Percentiles rank a stretch among this genome's conserved stretches.
These are phyloP conservation scores for Huntiella moniliformis DNA, from an alignment of 2,329 filamentous ascomycete species.

Conservation along the genomic window DNA sequence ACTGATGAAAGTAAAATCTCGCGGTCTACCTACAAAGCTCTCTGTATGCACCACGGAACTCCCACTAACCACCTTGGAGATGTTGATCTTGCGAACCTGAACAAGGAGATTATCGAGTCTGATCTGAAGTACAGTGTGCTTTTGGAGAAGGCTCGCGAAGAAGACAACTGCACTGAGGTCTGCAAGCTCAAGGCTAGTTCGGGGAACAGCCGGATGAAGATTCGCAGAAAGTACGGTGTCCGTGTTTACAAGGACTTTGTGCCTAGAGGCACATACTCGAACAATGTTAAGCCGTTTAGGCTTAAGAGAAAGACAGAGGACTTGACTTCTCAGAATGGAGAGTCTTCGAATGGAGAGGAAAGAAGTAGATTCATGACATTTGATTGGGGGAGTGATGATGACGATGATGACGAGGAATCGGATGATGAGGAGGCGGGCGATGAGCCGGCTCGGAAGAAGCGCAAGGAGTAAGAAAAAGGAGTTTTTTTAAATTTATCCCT, in stretches of 20 bases:
- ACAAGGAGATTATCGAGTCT: neutral
- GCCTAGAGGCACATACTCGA: too few species aligned
- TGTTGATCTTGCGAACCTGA: neutral
- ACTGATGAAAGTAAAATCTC: neutral
- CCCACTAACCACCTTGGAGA: neutral
- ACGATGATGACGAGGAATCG: too few species aligned
- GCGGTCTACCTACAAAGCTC: neutral
- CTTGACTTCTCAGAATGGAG: too few species aligned
- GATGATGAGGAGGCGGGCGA: too few species aligned
- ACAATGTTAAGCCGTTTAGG: too few species aligned
- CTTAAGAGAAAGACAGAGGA: too few species aligned
- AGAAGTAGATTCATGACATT: too few species aligned
- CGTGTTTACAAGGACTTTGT: constrained; percentile 19
- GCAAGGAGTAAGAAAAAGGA: too few species aligned
- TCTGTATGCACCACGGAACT: neutral
- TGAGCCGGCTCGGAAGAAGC: too few species aligned
- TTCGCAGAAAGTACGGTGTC: constrained; percentile 38
- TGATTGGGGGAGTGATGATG: too few species aligned
- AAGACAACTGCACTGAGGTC: constrained; percentile 16
- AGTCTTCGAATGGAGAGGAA: too few species aligned
- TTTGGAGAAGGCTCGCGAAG: neutral
- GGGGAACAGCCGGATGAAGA: constrained; percentile 36
- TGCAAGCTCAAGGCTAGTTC: constrained; percentile 31
- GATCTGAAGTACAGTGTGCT: neutral
- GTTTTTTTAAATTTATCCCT: too few species aligned